Conservation (phyloP, 2,329 filamentous ascomycete species). For the Lecanosticta acicola region DNA sequence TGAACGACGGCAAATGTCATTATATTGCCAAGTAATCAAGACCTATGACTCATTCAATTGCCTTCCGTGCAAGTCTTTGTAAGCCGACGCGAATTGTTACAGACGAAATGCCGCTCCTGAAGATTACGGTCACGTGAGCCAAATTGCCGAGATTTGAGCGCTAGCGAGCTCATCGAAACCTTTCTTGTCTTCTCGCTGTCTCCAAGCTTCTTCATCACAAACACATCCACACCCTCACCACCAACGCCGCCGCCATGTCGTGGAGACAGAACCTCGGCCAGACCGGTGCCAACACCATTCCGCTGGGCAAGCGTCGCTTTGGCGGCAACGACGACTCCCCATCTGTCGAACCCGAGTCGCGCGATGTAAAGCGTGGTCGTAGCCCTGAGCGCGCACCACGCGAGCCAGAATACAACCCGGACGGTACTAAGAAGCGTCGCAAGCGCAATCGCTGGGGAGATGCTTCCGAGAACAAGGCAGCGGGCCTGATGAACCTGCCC, state of each 20-base stretch:
- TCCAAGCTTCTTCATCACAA: not conserved
- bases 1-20: too few species aligned
- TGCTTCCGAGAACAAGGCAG: constrained; percentile 95
- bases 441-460: constrained; percentile 99
- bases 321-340: constrained; percentile 55
- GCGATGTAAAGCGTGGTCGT: constrained; percentile 73
- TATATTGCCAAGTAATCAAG: too few species aligned
- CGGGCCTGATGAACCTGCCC: constrained; percentile 92
- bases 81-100: too few species aligned
- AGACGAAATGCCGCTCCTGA: too few species aligned
- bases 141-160: not conserved
- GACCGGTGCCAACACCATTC: constrained; percentile 97
- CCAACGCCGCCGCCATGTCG: constrained; percentile 45
- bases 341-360: constrained; percentile 33
- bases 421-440: constrained; percentile 85
- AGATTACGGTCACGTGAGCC: not conserved
- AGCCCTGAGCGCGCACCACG: constrained; percentile 63
- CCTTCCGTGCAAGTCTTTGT: too few species aligned
- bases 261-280: constrained; percentile 70
- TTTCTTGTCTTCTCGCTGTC: not conserved
- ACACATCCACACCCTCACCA: constrained; percentile 2
- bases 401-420: constrained; percentile 41
- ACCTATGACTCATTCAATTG: too few species aligned
- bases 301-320: constrained; percentile 77
- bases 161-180: not conserved